Conservation (phyloP, 768 basidiomycete genomes). For the Mycena haematopus region DNA sequence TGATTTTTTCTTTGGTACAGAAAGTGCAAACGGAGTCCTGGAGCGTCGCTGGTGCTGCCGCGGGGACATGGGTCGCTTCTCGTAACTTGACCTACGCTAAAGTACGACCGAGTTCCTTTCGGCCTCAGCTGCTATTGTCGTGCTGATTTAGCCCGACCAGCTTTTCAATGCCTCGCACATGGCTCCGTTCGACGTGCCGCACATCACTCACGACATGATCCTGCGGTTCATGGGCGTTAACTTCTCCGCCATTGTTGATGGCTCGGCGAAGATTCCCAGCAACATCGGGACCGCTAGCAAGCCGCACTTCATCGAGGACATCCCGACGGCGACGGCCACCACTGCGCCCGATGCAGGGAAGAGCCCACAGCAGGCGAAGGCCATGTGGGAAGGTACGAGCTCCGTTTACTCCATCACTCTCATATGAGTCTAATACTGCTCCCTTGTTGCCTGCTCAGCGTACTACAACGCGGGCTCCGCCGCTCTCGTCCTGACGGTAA, state of each 20-base stretch:
- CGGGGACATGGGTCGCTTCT: conserved; percentile 90
- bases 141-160: conserved; percentile 42
- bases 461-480: conserved; percentile 95
- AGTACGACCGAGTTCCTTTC: conserved; percentile 46
- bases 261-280: conserved; percentile 82
- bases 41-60: conserved; percentile 75
- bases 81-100: conserved; percentile 94
- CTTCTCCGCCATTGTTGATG: conserved; percentile 79
- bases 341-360: conserved; percentile 53
- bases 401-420: neutral
- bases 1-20: conserved; percentile 38
- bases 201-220: conserved; percentile 96
- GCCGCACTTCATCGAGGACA: conserved; percentile 61
- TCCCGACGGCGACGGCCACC: conserved; percentile 42
- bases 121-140: no score
- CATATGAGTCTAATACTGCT: neutral
- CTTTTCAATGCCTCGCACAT: conserved; percentile 96
- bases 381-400: conserved; percentile 86
- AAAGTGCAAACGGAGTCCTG: conserved; percentile 74
- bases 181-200: conserved; percentile 88
- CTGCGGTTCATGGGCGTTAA: conserved; percentile 95
- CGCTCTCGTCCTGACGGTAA: conserved; percentile 79
- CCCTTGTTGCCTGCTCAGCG: conserved; percentile 52
- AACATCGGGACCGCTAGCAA: conserved; percentile 78
- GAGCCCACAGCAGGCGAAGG: conserved; percentile 78